phyloP scores from a whole-genome alignment of 768 basidiomycete species.

The Boletus reticuloceps region DNA sequence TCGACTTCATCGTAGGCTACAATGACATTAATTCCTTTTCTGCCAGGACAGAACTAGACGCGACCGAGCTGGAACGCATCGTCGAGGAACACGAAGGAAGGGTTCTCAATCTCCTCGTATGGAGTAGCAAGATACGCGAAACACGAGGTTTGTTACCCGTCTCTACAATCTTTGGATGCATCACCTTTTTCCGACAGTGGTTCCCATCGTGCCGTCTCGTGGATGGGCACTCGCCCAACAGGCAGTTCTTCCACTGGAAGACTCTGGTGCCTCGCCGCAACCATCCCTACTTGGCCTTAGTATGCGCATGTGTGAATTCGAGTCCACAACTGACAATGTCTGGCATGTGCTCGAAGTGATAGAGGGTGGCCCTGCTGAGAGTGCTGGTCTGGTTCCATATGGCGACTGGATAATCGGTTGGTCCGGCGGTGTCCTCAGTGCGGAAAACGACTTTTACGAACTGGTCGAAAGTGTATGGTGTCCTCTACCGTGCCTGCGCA shows the following conservation, averaged over 20 bases:
- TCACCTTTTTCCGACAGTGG: slow-evolving; percentile 47
- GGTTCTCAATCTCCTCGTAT: slow-evolving; percentile 69
- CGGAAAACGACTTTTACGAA: slow-evolving; percentile 96
- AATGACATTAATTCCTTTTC: slow-evolving; percentile 59
- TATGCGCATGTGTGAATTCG: slow-evolving; percentile 91
- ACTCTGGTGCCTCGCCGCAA: slow-evolving; percentile 46
- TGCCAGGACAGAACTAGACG: slow-evolving; percentile 56
- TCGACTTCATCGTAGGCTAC: slow-evolving; percentile 94
- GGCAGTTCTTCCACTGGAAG: slow-evolving; percentile 35
- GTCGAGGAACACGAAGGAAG: slow-evolving; percentile 80
- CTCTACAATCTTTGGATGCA: background rate
- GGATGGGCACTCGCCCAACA: slow-evolving; percentile 64
- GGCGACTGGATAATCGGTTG: slow-evolving; percentile 81
- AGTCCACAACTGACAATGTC: slow-evolving; percentile 85
- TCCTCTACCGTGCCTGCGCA: background rate
- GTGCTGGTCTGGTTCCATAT: slow-evolving; percentile 93
- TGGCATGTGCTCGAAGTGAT: slow-evolving; percentile 98
- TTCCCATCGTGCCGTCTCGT: slow-evolving; percentile 81
- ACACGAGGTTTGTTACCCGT: slow-evolving; percentile 54
- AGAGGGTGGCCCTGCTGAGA: slow-evolving; percentile 95
- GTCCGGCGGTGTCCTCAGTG: slow-evolving; percentile 88
- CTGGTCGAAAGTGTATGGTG: slow-evolving; percentile 81
- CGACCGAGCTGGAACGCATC: slow-evolving; percentile 69
- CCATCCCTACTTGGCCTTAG: slow-evolving; percentile 94
- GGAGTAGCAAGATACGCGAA: slow-evolving; percentile 76